These are phyloP conservation scores for Penicillium sp. DNA, from an alignment of 2,329 filamentous ascomycete species.

Conservation along the genomic window DNA sequence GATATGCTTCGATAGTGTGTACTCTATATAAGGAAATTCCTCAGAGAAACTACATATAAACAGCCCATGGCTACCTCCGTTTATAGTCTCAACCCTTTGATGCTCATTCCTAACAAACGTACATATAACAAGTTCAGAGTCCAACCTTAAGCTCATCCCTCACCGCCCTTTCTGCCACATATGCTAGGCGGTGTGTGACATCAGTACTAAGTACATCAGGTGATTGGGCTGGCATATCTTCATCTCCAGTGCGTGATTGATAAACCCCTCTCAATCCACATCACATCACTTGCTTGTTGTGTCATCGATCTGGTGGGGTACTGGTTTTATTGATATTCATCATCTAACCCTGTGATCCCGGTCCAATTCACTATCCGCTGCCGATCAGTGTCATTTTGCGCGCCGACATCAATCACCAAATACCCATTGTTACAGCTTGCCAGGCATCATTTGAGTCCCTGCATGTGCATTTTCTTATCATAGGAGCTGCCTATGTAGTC, in stretches of 20 bases:
- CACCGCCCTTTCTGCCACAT: not conserved
- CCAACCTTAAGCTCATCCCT: not conserved
- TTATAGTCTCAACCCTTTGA: no score
- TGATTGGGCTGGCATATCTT: constrained; percentile 30
- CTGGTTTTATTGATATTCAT: constrained; percentile 3
- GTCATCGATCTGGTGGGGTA: not conserved
- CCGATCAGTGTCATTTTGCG: constrained; percentile 9
- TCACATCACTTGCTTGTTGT: constrained; percentile 8
- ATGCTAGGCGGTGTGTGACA: constrained; percentile 6
- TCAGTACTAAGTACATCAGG: constrained; percentile 15
- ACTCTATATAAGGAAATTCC: no score
- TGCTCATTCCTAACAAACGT: not conserved
- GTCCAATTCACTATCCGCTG: constrained; percentile 4
- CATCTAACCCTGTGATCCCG: not conserved
- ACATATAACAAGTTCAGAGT: not conserved
- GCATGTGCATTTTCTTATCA: constrained; percentile 12
- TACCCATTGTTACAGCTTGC: constrained; percentile 16
- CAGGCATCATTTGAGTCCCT: constrained; percentile 9
- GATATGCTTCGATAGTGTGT: not conserved
- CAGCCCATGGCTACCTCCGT: not conserved
- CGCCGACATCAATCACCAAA: constrained; percentile 11
- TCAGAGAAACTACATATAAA: not conserved
- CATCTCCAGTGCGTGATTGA: constrained; percentile 17
- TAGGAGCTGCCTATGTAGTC: constrained; percentile 15
- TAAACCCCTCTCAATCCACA: constrained; percentile 13